Percentiles rank a stretch among this genome's conserved stretches.
Evolutionary conservation across 495 filamentous ascomycete species (phyloP).

Genomic region (Talaromyces trachyspermus): DNA sequence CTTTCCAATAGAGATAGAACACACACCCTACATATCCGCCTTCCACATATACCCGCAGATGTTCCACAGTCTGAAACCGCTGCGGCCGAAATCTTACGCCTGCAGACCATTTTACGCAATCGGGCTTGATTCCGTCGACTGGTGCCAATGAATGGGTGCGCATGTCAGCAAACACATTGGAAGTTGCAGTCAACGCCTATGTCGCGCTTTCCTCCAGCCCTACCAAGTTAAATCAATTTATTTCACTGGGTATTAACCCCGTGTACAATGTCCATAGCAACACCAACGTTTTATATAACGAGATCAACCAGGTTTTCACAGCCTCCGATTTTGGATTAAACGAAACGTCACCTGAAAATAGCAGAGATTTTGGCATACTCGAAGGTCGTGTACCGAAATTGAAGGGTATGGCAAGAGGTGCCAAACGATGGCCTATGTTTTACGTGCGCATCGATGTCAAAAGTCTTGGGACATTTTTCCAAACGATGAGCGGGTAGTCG

Average conservation of each 20-base stretch:
- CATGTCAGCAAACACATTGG: conserved; percentile 53
- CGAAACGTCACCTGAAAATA: no score
- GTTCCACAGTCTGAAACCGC: background rate
- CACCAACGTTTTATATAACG: conserved; percentile 65
- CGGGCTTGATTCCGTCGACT: conserved; percentile 47
- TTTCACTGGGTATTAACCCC: conserved; percentile 63
- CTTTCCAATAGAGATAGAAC: conserved; percentile 24
- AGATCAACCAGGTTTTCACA: conserved; percentile 70
- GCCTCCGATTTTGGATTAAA: conserved; percentile 69
- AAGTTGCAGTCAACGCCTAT: conserved; percentile 55
- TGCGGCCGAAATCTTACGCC: conserved; percentile 8
- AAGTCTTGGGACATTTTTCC: conserved; percentile 9
- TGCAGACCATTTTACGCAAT: conserved; percentile 57
- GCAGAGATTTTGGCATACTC: conserved; percentile 25
- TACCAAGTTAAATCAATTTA: conserved; percentile 68
- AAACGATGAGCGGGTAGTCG: conserved; percentile 18
- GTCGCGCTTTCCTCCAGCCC: conserved; percentile 64
- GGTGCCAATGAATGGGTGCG: conserved; percentile 55
- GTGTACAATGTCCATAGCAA: conserved; percentile 40
- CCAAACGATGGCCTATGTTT: conserved; percentile 90
- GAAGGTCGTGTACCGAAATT: conserved; percentile 18
- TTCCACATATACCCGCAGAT: background rate
- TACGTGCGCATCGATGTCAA: conserved; percentile 58
- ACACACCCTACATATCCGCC: conserved; percentile 25
- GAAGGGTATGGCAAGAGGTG: conserved; percentile 19